Evolutionary conservation across 2,329 filamentous ascomycete genomes (phyloP).

Genomic region (Trichophyton mentagrophytes): DNA sequence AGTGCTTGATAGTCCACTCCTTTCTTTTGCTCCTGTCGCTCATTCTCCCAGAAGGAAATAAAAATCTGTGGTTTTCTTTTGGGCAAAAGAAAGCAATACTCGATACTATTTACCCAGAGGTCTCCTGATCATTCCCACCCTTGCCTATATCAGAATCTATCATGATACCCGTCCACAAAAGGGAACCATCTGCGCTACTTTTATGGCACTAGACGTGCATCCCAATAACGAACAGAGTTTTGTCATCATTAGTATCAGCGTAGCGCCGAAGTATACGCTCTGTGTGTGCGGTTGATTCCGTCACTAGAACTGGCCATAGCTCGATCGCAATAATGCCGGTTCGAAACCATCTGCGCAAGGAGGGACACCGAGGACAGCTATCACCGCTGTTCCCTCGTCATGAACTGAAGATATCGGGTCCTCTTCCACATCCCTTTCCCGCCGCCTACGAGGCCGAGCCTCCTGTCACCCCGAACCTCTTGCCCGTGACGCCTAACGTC

Average conservation of each 20-base stretch:
- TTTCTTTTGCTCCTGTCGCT: slow-evolving; percentile 5
- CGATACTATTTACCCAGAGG: not conserved
- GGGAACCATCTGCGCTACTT: not conserved
- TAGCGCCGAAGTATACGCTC: not conserved
- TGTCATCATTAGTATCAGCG: not conserved
- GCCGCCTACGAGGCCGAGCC: slow-evolving; percentile 11
- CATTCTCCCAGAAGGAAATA: not conserved
- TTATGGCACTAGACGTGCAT: not conserved
- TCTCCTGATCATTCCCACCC: not conserved
- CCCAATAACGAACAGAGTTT: not conserved
- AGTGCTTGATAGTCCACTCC: not conserved
- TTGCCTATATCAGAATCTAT: not conserved
- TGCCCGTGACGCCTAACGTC: slow-evolving; percentile 7
- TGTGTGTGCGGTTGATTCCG: not conserved
- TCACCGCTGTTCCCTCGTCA: slow-evolving; percentile 16
- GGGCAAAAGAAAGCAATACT: not conserved
- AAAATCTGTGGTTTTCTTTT: not conserved
- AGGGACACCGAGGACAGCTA: not conserved
- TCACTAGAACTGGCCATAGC: not conserved
- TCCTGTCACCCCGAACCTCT: slow-evolving; percentile 10
- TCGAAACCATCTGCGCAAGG: slow-evolving; percentile 2
- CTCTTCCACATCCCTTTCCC: slow-evolving; percentile 16
- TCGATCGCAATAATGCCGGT: slow-evolving; percentile 4
- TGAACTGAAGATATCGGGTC: slow-evolving; percentile 23
- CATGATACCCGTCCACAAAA: not conserved